Evolutionary conservation across 2,329 filamentous ascomycete genomes (phyloP), one percentile per base, ranked within the genome.

Genomic region (Aspergillus intermedius): DNA sequence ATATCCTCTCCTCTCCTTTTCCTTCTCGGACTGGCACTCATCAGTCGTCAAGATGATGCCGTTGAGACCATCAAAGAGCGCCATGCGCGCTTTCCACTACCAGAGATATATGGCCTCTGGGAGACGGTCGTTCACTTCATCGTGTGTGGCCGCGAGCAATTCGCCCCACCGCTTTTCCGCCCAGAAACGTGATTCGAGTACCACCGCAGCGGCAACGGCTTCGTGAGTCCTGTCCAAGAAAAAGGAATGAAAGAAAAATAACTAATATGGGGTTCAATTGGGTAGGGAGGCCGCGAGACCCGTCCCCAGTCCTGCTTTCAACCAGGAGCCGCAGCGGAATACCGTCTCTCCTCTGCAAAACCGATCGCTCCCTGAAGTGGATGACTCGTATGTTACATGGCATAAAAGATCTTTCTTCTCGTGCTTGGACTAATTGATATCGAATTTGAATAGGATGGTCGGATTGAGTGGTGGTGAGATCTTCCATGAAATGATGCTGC

Each of bases 401-500:
- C 10, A 40, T 10, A 40, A 40, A 21, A 19, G 19, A 40, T 40
- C 5, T 19, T 21, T 40, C 19, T 19, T 12, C 2, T 12, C 10
- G 8, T 40, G 19, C 8, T 9, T 22, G 37, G 44, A 45, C 51
- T 55, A 34, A 56, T 25, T 12, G 22, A 30, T 25, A n/a, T 13
- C 22, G 30, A 23, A 13, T 8, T 45, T 40, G 45, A 46, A 48
- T 57, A 88, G 85, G 52, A 95, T 97, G 71, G 89, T 97, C 64
- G 91, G 91, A 55, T 91, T 91, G 79, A 95, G 83, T 44, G 91
- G 93, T 66, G 93, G 93, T 66, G 86, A 96, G 72, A 96, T 97
- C 61, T 95, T 97, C 73, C 91, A 97, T 71, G 91, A 97, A 74
- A 97, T 97, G 91, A 96, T 98, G 91, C 79, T 95, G 53, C 81